phyloP scores from a whole-genome alignment of 192 early-diverging fungal genomes.

The Pilobolus umbonatus region DNA sequence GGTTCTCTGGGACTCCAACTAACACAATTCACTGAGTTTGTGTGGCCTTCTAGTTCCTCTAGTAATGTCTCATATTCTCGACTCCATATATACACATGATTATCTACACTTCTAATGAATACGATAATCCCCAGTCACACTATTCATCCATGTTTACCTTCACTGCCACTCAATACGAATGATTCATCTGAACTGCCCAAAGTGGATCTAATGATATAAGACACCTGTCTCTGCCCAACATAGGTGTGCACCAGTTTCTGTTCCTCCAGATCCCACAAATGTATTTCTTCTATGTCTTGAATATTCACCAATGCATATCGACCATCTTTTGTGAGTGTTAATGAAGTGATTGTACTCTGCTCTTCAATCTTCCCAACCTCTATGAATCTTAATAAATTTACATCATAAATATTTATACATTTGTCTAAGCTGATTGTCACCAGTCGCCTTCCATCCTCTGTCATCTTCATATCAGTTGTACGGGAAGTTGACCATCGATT shows the following conservation, averaged over 20 bases:
- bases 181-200: conserved; percentile 83
- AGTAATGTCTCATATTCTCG: conserved; percentile 63
- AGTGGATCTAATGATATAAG: conserved; percentile 86
- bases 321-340: conserved; percentile 60
- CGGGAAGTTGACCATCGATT: conserved; percentile 57
- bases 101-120: conserved; percentile 42
- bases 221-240: conserved; percentile 76
- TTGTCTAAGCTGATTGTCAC: conserved; percentile 61
- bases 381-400: conserved; percentile 37
- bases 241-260: conserved; percentile 69
- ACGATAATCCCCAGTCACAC: neutral
- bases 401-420: conserved; percentile 58
- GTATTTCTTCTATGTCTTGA: conserved; percentile 65
- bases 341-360: conserved; percentile 57
- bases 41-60: conserved; percentile 67
- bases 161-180: conserved; percentile 90
- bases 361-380: conserved; percentile 37
- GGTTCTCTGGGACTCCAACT: conserved; percentile 60
- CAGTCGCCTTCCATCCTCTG: conserved; percentile 52
- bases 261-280: conserved; percentile 82
- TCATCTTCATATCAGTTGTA: conserved; percentile 60
- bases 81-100: conserved; percentile 76
- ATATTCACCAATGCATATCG: conserved; percentile 57
- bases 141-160: conserved; percentile 50
- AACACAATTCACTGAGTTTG: conserved; percentile 64